Percentiles rank a stretch among this genome's conserved stretches.
These are phyloP conservation scores for Lepiota venenata DNA, from an alignment of 768 basidiomycete species.

Conservation along the genomic window DNA sequence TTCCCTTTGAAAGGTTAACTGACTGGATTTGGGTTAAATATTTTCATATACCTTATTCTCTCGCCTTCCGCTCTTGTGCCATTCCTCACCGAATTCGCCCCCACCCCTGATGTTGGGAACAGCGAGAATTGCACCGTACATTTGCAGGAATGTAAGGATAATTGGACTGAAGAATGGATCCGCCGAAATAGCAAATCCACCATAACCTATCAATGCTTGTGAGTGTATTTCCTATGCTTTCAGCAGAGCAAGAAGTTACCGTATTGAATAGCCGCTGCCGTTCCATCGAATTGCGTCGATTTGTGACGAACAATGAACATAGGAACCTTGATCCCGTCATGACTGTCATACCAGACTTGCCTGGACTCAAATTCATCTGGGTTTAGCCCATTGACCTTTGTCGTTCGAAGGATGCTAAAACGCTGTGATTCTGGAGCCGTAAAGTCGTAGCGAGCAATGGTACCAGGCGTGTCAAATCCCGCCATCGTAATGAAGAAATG, in stretches of 20 bases:
- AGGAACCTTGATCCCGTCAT: slow-evolving; percentile 74
- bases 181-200: slow-evolving; percentile 72
- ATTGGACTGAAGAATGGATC: slow-evolving; percentile 67
- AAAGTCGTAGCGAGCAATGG: slow-evolving; percentile 2
- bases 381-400: slow-evolving; percentile 55
- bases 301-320: slow-evolving; percentile 85
- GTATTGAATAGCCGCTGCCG: slow-evolving; percentile 72
- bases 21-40: not conserved
- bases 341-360: slow-evolving; percentile 75
- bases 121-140: slow-evolving; percentile 64
- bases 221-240: not conserved
- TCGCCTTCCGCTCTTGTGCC: slow-evolving; percentile 68
- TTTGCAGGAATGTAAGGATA: slow-evolving; percentile 67
- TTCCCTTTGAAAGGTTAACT: not conserved
- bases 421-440: not conserved
- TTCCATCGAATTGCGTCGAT: slow-evolving; percentile 62
- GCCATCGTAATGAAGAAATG: not conserved
- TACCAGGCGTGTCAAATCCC: slow-evolving; percentile 2
- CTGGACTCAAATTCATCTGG: slow-evolving; percentile 62
- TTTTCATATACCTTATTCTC: slow-evolving; percentile 55
- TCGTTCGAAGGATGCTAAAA: slow-evolving; percentile 16
- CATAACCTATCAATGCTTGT: slow-evolving; percentile 49
- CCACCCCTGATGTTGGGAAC: slow-evolving; percentile 60
- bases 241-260: slow-evolving; percentile 33
- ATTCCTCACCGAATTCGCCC: slow-evolving; percentile 75